Conservation (phyloP, 73 alveolate species). For the Tetrahymena thermophila region DNA sequence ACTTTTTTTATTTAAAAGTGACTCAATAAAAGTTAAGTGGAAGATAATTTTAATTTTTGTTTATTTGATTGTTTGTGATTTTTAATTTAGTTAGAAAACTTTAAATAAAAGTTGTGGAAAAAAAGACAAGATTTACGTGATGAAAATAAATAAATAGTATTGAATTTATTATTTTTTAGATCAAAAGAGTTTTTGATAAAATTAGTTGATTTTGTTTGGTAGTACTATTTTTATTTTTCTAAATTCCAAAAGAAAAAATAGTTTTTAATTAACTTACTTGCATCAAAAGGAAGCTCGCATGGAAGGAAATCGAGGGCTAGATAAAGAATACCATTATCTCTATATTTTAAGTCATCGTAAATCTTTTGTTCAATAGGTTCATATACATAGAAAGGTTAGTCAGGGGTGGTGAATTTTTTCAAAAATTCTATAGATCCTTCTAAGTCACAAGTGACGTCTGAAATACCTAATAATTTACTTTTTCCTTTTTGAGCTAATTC, state of each 20-base stretch:
- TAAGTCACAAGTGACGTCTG: conserved; percentile 85
- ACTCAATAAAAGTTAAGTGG: background rate
- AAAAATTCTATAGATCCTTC: conserved; percentile 76
- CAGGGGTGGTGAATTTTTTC: conserved; percentile 66
- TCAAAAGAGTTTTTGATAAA: background rate
- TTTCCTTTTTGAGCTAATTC: conserved; percentile 44
- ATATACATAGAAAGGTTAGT: conserved; percentile 67
- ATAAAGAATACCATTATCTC: conserved; percentile 51
- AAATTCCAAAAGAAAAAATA: background rate
- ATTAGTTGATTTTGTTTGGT: background rate
- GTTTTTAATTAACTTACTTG: conserved; percentile 18
- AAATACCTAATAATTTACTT: conserved; percentile 63
- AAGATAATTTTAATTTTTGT: background rate
- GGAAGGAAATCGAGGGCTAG: conserved; percentile 84
- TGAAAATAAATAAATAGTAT: background rate
- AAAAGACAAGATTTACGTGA: background rate
- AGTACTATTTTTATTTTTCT: background rate
- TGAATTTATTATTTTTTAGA: background rate
- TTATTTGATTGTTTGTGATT: background rate
- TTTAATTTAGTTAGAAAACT: background rate
- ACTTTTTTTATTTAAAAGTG: background rate
- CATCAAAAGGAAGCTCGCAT: conserved; percentile 82
- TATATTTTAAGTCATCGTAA: conserved; percentile 25
- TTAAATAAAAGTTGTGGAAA: background rate
- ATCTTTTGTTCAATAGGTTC: conserved; percentile 49